phyloP scores from a whole-genome alignment of 1,284 basidiomycete genomes.

The Microbotryomycetes sp. region DNA sequence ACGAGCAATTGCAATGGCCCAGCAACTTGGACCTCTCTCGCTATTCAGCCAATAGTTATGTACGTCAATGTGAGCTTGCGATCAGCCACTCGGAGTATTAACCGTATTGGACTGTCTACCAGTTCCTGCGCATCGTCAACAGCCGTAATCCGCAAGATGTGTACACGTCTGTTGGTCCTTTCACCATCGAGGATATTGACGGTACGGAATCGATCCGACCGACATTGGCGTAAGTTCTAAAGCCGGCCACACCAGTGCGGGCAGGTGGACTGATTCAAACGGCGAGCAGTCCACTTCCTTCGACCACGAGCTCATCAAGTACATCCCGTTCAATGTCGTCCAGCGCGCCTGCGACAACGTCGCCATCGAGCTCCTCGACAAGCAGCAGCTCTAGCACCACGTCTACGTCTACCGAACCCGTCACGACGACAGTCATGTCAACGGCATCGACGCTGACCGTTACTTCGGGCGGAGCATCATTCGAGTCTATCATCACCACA shows the following conservation, averaged over 20 bases:
- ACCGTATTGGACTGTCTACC: too few relatives aligned
- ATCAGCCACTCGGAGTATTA: neutral
- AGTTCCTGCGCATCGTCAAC: constrained; percentile 24
- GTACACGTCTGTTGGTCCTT: constrained; percentile 17
- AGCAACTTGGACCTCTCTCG: neutral
- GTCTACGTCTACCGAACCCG: neutral
- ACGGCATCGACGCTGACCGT: neutral
- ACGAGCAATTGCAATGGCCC: neutral
- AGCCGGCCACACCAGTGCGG: neutral
- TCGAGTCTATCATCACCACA: neutral
- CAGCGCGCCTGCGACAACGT: neutral
- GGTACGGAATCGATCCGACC: neutral
- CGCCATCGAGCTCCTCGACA: neutral
- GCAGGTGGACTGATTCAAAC: too few relatives aligned
- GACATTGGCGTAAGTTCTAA: neutral
- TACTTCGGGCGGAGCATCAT: neutral
- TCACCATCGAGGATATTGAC: constrained; percentile 8
- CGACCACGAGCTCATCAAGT: neutral
- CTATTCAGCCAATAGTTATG: neutral
- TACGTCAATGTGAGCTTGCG: neutral
- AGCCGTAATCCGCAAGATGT: constrained; percentile 2
- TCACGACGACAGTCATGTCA: neutral
- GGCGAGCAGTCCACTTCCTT: neutral
- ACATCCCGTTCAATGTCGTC: too few relatives aligned
- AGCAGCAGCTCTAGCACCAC: neutral